These are phyloP conservation scores for Blastocrithidia nonstop DNA, from an alignment of 208 protist species.

Conservation along the genomic window DNA sequence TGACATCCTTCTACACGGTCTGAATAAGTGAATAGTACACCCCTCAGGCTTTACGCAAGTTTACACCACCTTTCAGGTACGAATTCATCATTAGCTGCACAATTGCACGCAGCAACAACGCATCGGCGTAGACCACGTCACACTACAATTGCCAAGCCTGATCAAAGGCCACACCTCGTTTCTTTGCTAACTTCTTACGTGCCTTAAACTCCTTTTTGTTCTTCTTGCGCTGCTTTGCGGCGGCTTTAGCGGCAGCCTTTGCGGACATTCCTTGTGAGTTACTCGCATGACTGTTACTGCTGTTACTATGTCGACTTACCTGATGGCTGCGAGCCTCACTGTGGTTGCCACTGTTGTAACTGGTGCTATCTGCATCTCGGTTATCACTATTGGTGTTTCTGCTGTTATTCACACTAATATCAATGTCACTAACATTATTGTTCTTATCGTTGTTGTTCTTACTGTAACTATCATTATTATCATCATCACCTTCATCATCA, in stretches of 20 bases:
- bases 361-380: too few relatives aligned
- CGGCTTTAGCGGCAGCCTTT: constrained; percentile 1
- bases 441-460: constrained; percentile 8
- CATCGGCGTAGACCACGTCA: constrained; percentile 81
- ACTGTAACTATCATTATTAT: constrained; percentile 8
- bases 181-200: constrained; percentile 29
- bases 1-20: constrained; percentile 52
- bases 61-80: constrained; percentile 79
- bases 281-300: neutral
- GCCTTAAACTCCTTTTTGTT: constrained; percentile 54
- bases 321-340: neutral
- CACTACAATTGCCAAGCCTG: constrained; percentile 82
- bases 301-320: neutral
- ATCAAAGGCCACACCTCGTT: constrained; percentile 33
- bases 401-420: neutral
- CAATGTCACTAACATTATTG: constrained; percentile 5
- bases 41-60: constrained; percentile 80
- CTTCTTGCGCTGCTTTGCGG: constrained; percentile 6
- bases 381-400: neutral
- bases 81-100: constrained; percentile 84
- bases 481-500: constrained; percentile 7
- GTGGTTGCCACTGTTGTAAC: neutral
- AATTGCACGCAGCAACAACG: constrained; percentile 67
- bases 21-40: constrained; percentile 60
- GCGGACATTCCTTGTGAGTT: neutral